Percentiles rank a stretch among this genome's conserved stretches.
Conservation (phyloP, 108 stramenopile species). For the Schizochytrium sp. region DNA sequence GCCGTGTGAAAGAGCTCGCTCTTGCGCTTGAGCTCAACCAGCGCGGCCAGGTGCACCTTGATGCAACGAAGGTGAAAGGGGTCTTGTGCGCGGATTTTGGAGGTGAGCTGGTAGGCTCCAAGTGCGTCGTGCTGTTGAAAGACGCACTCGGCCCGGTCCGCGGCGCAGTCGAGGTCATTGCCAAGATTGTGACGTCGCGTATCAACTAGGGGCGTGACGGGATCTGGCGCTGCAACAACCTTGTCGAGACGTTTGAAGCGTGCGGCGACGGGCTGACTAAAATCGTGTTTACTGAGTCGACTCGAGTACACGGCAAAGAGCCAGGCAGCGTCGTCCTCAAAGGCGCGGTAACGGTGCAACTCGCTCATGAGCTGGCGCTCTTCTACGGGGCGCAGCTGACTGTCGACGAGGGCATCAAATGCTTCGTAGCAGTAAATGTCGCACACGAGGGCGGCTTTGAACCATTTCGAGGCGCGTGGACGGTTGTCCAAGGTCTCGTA, state of each 20-base stretch:
- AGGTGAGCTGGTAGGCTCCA: neutral
- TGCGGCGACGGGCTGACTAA: neutral
- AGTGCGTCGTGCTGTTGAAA: neutral
- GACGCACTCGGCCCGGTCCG: neutral
- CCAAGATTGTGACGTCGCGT: neutral
- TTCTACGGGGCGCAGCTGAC: slow-evolving; percentile 10
- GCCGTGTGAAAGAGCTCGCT: slow-evolving; percentile 76
- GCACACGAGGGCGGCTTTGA: neutral
- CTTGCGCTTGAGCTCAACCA: slow-evolving; percentile 67
- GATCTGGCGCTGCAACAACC: neutral
- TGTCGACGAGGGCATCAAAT: slow-evolving; percentile 9
- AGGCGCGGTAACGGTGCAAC: neutral
- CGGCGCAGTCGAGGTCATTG: slow-evolving; percentile 9
- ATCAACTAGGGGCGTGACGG: neutral
- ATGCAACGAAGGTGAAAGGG: slow-evolving; percentile 53
- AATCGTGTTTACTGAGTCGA: neutral
- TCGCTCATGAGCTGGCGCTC: slow-evolving; percentile 5
- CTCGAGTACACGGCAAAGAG: neutral
- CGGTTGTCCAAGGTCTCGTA: slow-evolving; percentile 4
- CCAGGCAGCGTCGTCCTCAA: neutral
- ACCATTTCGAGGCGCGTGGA: neutral
- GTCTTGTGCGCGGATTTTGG: slow-evolving; percentile 35
- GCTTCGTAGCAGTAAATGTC: slow-evolving; percentile 7
- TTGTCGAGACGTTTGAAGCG: neutral
- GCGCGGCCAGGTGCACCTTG: slow-evolving; percentile 62